A percentile compares a stretch with the other conserved stretches of the same genome.
These are phyloP conservation scores for Botrytis paeoniae DNA, from an alignment of 2,329 filamentous ascomycete species.

Conservation along the genomic window DNA sequence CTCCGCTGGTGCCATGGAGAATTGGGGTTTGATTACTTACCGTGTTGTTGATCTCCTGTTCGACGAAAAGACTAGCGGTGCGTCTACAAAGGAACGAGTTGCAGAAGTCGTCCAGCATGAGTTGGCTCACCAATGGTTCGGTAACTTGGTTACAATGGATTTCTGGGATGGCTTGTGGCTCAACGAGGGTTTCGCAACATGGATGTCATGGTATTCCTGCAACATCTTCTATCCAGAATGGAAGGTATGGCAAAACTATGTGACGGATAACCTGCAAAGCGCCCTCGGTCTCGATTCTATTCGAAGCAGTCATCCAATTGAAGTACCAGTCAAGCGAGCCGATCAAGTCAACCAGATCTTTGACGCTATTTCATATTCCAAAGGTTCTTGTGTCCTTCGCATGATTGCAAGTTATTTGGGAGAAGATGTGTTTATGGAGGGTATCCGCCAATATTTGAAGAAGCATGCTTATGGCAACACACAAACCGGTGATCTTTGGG, in stretches of 20 bases:
- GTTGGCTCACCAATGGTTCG: conserved; percentile 96
- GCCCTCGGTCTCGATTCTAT: conserved; percentile 86
- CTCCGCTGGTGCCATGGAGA: conserved; percentile 92
- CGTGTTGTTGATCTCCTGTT: conserved; percentile 86
- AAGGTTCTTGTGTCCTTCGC: conserved; percentile 90
- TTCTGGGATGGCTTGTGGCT: conserved; percentile 98
- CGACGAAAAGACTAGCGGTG: conserved; percentile 87
- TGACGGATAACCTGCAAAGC: conserved; percentile 86
- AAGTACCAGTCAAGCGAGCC: conserved; percentile 91
- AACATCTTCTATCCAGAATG: conserved; percentile 96
- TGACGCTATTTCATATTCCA: conserved; percentile 95
- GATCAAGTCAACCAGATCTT: conserved; percentile 99
- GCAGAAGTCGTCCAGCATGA: conserved; percentile 97
- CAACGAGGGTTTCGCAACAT: conserved; percentile 88
- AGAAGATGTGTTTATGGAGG: conserved; percentile 89
- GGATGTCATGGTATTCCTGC: conserved; percentile 93
- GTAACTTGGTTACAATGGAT: conserved; percentile 96
- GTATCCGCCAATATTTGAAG: conserved; percentile 85
- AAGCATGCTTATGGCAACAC: conserved; percentile 98
- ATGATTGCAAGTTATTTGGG: conserved; percentile 97
- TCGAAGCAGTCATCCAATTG: conserved; percentile 92
- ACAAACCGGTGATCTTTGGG: conserved; percentile 86
- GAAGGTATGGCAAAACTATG: conserved; percentile 97
- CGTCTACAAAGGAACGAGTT: conserved; percentile 85
- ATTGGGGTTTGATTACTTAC: conserved; percentile 96